These are phyloP conservation scores for Sequoiadendron giganteum DNA, from an alignment of 75 land plant species.

Conservation along the genomic window DNA sequence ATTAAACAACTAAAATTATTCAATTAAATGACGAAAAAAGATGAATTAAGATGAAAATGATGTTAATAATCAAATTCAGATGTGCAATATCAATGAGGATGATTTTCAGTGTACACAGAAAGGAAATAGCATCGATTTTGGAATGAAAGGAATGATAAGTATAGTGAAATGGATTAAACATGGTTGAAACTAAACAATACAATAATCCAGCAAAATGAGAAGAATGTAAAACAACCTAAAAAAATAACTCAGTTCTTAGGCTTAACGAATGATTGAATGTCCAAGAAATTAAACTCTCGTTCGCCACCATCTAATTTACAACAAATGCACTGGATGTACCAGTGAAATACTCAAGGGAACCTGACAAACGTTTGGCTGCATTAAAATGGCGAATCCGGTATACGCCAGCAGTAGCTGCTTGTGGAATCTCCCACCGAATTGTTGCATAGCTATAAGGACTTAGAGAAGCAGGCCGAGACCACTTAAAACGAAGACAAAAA, in stretches of 20 bases:
- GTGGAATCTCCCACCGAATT: slow-evolving; percentile 82
- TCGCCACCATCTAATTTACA: slow-evolving; percentile 27
- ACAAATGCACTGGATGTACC: slow-evolving; percentile 78
- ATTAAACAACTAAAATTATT: too few relatives aligned
- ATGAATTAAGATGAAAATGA: too few relatives aligned
- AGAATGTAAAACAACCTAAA: not conserved
- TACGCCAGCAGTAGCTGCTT: slow-evolving; percentile 49
- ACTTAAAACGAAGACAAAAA: slow-evolving; percentile 64
- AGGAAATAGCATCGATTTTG: not conserved
- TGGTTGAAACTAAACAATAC: not conserved
- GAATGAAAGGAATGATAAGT: not conserved
- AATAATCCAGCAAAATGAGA: not conserved
- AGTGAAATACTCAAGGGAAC: slow-evolving; percentile 62
- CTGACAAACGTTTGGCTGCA: slow-evolving; percentile 68
- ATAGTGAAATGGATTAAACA: not conserved
- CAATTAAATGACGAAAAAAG: too few relatives aligned
- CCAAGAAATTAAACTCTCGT: not conserved
- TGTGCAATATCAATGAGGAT: too few relatives aligned
- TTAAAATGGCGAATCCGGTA: slow-evolving; percentile 86
- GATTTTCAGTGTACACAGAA: too few relatives aligned
- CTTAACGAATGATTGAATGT: not conserved
- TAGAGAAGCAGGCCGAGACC: slow-evolving; percentile 60
- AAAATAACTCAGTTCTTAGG: not conserved
- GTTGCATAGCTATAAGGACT: slow-evolving; percentile 70
- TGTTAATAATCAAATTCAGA: too few relatives aligned